Evolutionary conservation across 2,329 filamentous ascomycete species (phyloP), one percentile per base, ranked within the genome.

Genomic region (Macroventuria anomochaeta): DNA sequence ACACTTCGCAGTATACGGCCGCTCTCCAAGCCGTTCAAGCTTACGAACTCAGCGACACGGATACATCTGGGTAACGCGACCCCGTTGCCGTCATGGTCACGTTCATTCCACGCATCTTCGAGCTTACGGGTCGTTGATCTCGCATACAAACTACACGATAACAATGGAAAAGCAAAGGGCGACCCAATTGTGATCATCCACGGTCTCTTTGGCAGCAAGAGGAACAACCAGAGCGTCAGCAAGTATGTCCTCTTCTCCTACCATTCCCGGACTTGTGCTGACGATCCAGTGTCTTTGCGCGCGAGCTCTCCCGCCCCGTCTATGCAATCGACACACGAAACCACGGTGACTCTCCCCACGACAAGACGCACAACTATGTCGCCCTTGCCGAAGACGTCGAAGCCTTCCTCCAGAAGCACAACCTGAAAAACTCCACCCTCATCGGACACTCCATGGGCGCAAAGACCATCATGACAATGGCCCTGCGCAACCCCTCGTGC

Each of bases 391-490:
- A 87, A 61, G 93, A 97, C 66, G 86, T 97, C 10, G 85, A 88
- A 48, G 80, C 83, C 37, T 97, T 97, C 73, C 88, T 97, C 50
- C 65, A 81, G 5, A 78, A 89, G 48, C 88, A 96, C 72, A 79
- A 81, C 3, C 77, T 97, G n/a, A 78, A 82, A 37, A 79, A 89
- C 23, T 81, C 88, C 2, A 91, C 89, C 0, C 77, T 97, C 23
- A 95, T 97, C 67, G 93, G 93, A 0, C 95, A 97, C 76, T 96
- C 91, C 1, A 97, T 97, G 93, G 93, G 95, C 59, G 93, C 93
- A 39, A 97, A 97, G 79, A 87, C 89, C 2, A 91, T 91, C 64
- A 97, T 97, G 93, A 81, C 89, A 0, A 80, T 97, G 53, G 91
- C 91, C 3, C 83, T 97, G 29, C 80, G 83, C 36, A 82, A 85